Base-by-base conservation (phyloP, 192 early-diverging fungal genomes). In the Kappamyces sp. region DNA sequence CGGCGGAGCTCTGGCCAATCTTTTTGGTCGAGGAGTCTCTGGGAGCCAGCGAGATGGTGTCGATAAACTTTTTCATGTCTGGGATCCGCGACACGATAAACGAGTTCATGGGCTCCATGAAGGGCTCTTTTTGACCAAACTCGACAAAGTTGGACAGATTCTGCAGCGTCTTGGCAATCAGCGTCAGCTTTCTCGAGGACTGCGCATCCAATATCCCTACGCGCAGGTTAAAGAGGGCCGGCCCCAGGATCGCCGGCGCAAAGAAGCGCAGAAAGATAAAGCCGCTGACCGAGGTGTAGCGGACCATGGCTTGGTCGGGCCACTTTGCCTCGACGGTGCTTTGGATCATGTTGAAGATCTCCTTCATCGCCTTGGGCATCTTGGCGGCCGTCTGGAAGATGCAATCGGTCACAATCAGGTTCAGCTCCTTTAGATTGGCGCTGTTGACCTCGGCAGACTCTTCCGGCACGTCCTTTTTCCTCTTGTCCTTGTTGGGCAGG, bases 241-340 rank as follows among this genome's bases (percentile, higher is more conserved):
- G 71, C 15, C 62, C 57, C 30, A 76, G 58, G 38, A 83, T 78
- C 0, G 81, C 80, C 8, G 81, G 76, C 43, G 74, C 77, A 49
- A 83, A 82, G 41, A 83, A 77, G 22, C 81, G 53, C 41, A 83
- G 47, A 48, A 83, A 83, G 12, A 83, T 66, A 61, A 83, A 83
- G 6, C 79, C 78, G 49, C 68, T 80, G 45, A 79, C 65, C 9
- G 65, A 29, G 7, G 65, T 53, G 38, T 78, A 73, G 40, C 54
- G 45, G n/a, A 49, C 65, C 3, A 32, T 52, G 1, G 54, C 30
- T 11, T 64, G 53, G 14, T 59, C 30, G 40, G 67, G 60, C 38
- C 67, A 66, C 55, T 69, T 64, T 40, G 45, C 43, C 7, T 14
- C 6, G 5, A 66, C 69, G 2, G 49, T 37, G 14, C 64, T 38